These are phyloP conservation scores for Panicum hallii DNA, from an alignment of 202 grass and related monocot species.

Conservation along the genomic window DNA sequence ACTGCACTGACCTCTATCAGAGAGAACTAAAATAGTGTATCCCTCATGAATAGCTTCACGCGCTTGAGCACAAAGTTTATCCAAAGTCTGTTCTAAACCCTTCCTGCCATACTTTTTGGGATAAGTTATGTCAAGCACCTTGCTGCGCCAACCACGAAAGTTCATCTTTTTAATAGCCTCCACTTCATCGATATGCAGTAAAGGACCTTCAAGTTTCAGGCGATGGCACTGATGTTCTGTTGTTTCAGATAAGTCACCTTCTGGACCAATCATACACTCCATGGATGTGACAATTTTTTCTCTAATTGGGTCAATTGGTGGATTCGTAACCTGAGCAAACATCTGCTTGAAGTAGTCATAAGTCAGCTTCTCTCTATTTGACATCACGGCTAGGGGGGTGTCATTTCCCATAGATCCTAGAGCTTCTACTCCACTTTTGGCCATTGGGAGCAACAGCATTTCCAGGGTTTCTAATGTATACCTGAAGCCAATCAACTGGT, in stretches of 20 bases:
- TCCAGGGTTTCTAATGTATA: conserved; percentile 78
- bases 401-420: conserved; percentile 97
- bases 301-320: conserved; percentile 85
- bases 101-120: conserved; percentile 62
- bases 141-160: conserved; percentile 75
- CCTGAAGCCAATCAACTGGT: conserved; percentile 53
- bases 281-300: conserved; percentile 92
- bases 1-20: conserved; percentile 79
- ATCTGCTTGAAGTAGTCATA: conserved; percentile 91
- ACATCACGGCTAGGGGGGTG: conserved; percentile 84
- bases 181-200: conserved; percentile 81
- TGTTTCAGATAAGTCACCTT: conserved; percentile 90
- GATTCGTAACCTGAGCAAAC: conserved; percentile 95
- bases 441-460: conserved; percentile 89
- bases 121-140: conserved; percentile 88
- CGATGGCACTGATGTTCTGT: conserved; percentile 77
- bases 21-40: conserved; percentile 75
- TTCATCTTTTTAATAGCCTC: conserved; percentile 88
- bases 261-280: conserved; percentile 91
- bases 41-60: conserved; percentile 67
- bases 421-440: conserved; percentile 63
- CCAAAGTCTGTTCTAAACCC: conserved; percentile 75
- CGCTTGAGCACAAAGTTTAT: conserved; percentile 71
- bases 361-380: conserved; percentile 75
- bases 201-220: conserved; percentile 63